Conservation (phyloP, 192 early-diverging fungal species). For the Pilobolus umbonatus region DNA sequence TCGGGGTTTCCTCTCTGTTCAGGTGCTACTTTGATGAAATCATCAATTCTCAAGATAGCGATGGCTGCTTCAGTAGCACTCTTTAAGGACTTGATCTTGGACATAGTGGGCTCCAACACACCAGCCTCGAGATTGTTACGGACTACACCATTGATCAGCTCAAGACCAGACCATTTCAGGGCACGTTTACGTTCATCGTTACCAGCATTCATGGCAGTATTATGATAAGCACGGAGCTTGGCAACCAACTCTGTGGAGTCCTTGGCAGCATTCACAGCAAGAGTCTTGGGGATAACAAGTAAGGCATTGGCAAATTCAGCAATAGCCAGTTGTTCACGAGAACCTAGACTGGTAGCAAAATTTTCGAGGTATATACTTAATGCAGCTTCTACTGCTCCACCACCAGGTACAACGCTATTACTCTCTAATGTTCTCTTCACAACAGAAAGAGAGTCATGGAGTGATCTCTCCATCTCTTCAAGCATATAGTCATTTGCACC, state of each 20-base stretch:
- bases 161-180: conserved; percentile 89
- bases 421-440: conserved; percentile 97
- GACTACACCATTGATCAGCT: conserved; percentile 87
- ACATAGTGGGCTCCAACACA: conserved; percentile 96
- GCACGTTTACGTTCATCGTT: conserved; percentile 67
- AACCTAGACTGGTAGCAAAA: conserved; percentile 94
- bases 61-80: conserved; percentile 98
- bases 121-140: conserved; percentile 93
- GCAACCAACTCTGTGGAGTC: conserved; percentile 93
- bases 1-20: conserved; percentile 34
- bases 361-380: conserved; percentile 96
- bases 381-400: conserved; percentile 93
- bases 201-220: conserved; percentile 74
- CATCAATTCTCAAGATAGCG: conserved; percentile 95
- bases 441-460: conserved; percentile 93
- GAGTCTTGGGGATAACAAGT: conserved; percentile 94
- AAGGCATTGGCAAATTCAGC: conserved; percentile 94
- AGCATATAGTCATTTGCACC: conserved; percentile 99
- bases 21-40: conserved; percentile 72
- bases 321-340: conserved; percentile 98
- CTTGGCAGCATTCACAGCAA: conserved; percentile 98
- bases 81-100: conserved; percentile 96
- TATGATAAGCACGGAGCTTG: conserved; percentile 95
- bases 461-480: conserved; percentile 97
- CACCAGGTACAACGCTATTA: conserved; percentile 94